Percentiles rank a stretch among this genome's conserved stretches.
These are phyloP conservation scores for Candida stauntonica DNA, from an alignment of 805 yeast genomes.

Conservation along the genomic window DNA sequence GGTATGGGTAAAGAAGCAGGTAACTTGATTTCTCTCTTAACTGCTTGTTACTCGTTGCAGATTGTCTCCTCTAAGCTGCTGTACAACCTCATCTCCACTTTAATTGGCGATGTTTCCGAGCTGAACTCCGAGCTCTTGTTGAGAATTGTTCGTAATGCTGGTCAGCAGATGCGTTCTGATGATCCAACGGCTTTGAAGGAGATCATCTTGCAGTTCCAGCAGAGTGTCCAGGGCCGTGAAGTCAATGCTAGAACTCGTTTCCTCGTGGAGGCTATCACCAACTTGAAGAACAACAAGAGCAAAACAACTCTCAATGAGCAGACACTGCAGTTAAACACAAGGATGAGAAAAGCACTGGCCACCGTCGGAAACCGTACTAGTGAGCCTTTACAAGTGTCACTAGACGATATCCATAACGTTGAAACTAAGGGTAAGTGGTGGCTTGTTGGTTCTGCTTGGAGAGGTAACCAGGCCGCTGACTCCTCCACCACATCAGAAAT, in stretches of 20 bases:
- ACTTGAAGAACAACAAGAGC: slow-evolving; percentile 80
- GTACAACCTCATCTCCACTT: slow-evolving; percentile 63
- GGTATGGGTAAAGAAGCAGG: slow-evolving; percentile 48
- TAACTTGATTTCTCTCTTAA: slow-evolving; percentile 69
- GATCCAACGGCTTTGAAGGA: slow-evolving; percentile 85
- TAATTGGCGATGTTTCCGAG: slow-evolving; percentile 59
- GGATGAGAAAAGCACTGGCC: slow-evolving; percentile 63
- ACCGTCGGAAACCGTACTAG: slow-evolving; percentile 38
- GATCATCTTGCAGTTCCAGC: slow-evolving; percentile 58
- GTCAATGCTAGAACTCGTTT: slow-evolving; percentile 67
- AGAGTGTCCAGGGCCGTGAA: slow-evolving; percentile 31
- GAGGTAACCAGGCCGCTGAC: slow-evolving; percentile 45
- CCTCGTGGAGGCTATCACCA: slow-evolving; percentile 77
- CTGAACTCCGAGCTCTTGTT: slow-evolving; percentile 72
- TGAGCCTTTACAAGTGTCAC: slow-evolving; percentile 81
- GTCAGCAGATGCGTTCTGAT: slow-evolving; percentile 81
- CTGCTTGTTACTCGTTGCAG: slow-evolving; percentile 74
- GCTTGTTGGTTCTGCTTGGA: slow-evolving; percentile 98
- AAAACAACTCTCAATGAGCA: slow-evolving; percentile 49
- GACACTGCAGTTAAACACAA: slow-evolving; percentile 45
- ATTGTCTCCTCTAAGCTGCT: slow-evolving; percentile 67
- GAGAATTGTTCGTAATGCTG: slow-evolving; percentile 68
- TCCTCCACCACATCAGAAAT: slow-evolving; percentile 12
- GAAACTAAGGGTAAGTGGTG: slow-evolving; percentile 96
- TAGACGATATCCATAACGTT: slow-evolving; percentile 74